Evolutionary conservation across 768 basidiomycete species (phyloP), one percentile per base, ranked within the genome.

Genomic region (Serendipita indica): DNA sequence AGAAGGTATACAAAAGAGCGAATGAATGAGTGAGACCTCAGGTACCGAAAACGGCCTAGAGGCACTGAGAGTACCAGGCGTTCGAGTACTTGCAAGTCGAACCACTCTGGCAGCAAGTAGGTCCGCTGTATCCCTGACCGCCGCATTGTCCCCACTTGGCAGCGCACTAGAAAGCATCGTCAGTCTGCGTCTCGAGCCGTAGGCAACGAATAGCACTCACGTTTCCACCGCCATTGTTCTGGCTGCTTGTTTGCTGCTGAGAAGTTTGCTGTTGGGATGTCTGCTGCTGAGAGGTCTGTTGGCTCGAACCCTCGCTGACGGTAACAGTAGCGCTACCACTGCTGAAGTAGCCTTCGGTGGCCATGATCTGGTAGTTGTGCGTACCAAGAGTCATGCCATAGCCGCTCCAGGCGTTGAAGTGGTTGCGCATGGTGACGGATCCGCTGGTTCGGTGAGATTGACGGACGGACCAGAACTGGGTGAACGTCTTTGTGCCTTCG

Each of bases 391-490:
- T 63, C 70, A 77, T 65, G 16, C 75, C 75, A 12, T 69, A 60
- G 3, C 58, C 60, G 28, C 59, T 63, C 75, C 75, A 77, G 1
- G 74, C 75, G 46, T 69, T 70, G 65, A 76, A 74, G 69, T 77
- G 76, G 69, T 70, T 71, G 7, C 61, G 64, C 5, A 68, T 67
- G 57, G 66, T 71, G 20, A 75, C 69, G 5, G 67, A 61, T 5
- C 63, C 63, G 32, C 69, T 65, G 58, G 68, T 63, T n/a, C n/a
- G n/a, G n/a, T n/a, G n/a, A 20, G 46, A 43, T 35, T 39, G 54
- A 59, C 76, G 72, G 57, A 77, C 69, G 52, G 72, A 72, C 74
- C 73, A 76, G 68, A 67, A 77, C 61, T 76, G 75, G 61, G 71
- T 63, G 69, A 77, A 76, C 16, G 74, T 77, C 58, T 61, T 60